A percentile compares a stretch with the other conserved stretches of the same genome.
Evolutionary conservation across 257 asterid genomes (phyloP).

Genomic region (Parsonsia alboflavescens): DNA sequence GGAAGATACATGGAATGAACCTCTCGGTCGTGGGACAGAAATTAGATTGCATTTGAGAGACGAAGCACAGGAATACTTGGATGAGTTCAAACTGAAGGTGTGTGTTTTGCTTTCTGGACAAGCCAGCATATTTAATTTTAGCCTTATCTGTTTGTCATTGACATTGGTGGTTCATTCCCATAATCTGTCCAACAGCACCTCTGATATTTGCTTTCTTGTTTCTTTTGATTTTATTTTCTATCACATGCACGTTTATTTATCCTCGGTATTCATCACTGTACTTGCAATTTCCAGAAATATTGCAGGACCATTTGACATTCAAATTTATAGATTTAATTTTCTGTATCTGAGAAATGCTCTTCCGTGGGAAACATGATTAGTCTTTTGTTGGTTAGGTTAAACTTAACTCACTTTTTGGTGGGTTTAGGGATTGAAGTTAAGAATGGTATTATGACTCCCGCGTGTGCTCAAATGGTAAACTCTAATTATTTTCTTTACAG

Average conservation of each 20-base stretch:
- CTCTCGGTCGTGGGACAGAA: conserved; percentile 95
- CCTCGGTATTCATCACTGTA: too few species aligned
- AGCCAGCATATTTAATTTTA: neutral
- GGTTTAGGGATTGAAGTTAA: too few species aligned
- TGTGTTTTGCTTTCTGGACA: conserved; percentile 7
- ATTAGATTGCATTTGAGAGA: conserved; percentile 85
- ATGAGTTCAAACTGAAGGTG: conserved; percentile 78
- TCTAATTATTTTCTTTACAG: too few species aligned
- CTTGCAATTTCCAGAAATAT: neutral
- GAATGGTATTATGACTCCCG: neutral
- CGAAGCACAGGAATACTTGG: conserved; percentile 88
- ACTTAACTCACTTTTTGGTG: too few species aligned
- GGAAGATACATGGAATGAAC: conserved; percentile 83
- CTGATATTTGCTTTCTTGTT: neutral
- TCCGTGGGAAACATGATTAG: neutral
- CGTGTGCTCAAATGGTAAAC: too few species aligned
- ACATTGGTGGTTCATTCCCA: neutral
- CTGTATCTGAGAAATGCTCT: neutral
- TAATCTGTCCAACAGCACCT: too few species aligned
- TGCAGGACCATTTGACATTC: neutral
- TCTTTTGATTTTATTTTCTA: neutral
- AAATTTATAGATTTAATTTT: too few species aligned
- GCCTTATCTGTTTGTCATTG: neutral
- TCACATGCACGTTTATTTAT: too few species aligned
- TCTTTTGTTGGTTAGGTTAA: too few species aligned